A percentile compares a stretch with the other conserved stretches of the same genome.
phyloP scores from a whole-genome alignment of 148 eudicot species.

The Fagopyrum homotropicum region DNA sequence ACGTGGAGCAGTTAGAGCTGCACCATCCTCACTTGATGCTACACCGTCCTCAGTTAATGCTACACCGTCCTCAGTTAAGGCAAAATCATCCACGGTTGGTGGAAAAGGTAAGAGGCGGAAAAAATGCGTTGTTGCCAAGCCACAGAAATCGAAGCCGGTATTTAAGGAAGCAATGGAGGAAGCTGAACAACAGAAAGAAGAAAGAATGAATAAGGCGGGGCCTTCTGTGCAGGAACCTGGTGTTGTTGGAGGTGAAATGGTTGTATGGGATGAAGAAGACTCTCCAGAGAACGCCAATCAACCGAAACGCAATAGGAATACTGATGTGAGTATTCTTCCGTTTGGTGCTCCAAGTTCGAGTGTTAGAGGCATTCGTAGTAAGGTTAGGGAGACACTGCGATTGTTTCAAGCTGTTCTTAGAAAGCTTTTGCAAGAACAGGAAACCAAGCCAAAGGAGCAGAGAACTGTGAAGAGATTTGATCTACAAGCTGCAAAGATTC shows the following conservation, averaged over 20 bases:
- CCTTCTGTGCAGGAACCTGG: not conserved
- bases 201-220: not conserved
- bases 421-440: conserved; percentile 67
- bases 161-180: conserved; percentile 16
- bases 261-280: conserved; percentile 20
- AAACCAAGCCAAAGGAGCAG: conserved; percentile 27
- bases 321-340: conserved; percentile 40
- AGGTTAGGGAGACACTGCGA: conserved; percentile 62
- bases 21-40: not conserved
- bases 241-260: conserved; percentile 13
- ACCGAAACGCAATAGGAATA: conserved; percentile 14
- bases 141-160: conserved; percentile 18
- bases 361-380: conserved; percentile 44
- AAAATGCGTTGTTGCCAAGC: conserved; percentile 17
- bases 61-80: not conserved
- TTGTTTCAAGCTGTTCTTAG: conserved; percentile 55
- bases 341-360: conserved; percentile 35
- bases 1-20: conserved; percentile 18
- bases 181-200: not conserved
- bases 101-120: conserved; percentile 19
- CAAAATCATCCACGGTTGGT: not conserved
- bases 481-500: conserved; percentile 36
- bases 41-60: conserved; percentile 6
- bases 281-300: conserved; percentile 17
- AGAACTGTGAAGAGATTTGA: conserved; percentile 36